Base-by-base conservation (phyloP, 2,329 filamentous ascomycete genomes). In the Sphaerostilbella broomeana region DNA sequence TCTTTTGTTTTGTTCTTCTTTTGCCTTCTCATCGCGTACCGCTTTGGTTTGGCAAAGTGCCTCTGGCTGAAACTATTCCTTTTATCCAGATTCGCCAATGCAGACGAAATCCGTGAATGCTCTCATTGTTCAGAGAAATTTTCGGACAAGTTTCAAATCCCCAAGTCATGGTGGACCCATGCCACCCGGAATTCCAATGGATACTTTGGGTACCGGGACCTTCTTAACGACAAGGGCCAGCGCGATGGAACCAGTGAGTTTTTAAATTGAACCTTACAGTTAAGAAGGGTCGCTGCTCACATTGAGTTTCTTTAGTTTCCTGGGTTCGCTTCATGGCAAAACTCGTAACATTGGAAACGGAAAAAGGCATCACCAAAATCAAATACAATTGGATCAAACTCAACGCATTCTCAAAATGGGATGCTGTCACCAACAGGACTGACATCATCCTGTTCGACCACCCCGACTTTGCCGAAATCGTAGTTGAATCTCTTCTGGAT, bases 121-220 rank as follows among this genome's bases (percentile, higher is more conserved):
- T 3, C 25, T 2, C 20, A 11, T 5, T 65, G 62, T 20, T 51
- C 40, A 4, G 12, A 17, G 0, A 42, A 43, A 3, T 52, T 64
- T 31, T 48, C 43, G 1, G 11, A 51, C 1, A 38, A 17, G 1
- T 58, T 60, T 28, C 18, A 17, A 2, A 57, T 64, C 10, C 60
- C 60, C 1, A 42, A 54, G 10, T 24, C 54, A 0, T 67, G 60
- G 59, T 67, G 63, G 63, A 52, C 58, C 1, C 45, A 51, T 5
- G 54, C 58, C 24, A 55, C 50, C 28, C 46, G 46, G 11, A 55
- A 56, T 24, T 55, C 61, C 2, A 67, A 65, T n/a, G 64, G 62
- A 0, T 62, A 64, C 21, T 63, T 67, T 44, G 63, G 63, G 1
- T 56, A 53, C 32, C 54, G 58, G 13, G 39, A 44, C 20, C 11